Evolutionary conservation across 805 yeast genomes (phyloP), one percentile per base, ranked within the genome.

Genomic region (Alloascoidea hylecoeti): DNA sequence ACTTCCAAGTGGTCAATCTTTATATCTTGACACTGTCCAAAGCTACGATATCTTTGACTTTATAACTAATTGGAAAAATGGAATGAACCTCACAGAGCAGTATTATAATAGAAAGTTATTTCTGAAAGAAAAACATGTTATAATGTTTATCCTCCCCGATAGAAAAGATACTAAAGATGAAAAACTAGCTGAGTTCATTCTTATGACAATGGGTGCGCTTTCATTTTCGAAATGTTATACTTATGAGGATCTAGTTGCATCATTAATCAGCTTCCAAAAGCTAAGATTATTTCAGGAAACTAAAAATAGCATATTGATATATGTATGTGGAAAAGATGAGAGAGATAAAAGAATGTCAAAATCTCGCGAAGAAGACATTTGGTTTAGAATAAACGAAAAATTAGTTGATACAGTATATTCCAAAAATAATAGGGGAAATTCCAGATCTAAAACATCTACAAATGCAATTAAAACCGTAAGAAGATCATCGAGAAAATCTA

Each of bases 1-100:
- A 2, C 53, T 81, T n/a, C 78, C 86, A 2, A 68, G 84, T 1
- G 94, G 94, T 0, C 70, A 68, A 27, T 74, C 82, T 37, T 50
- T 52, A 32, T 44, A 58, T 14, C 46, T 75, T 43, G 44, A 47
- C 18, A 55, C 36, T 14, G 36, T 14, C 9, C 36, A 34, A 34
- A 34, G 36, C 36, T 18, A 5, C 6, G 32, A 34, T n/a, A 6
- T 18, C 5, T 9, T 13, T n/a, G 9, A n/a, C 19, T 34, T 34
- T 14, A 9, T 23, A 9, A n/a, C n/a, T 9, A 23, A 23, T n/a
- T 23, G 30, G 30, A 23, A 23, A 9, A n/a, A n/a, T 9, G 30
- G 30, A n/a, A 9, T 23, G 30, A 23, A 23, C n/a, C 30, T 23
- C 13, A 9, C n/a, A 23, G 13, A 23, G n/a, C 30, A 23, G 30